Base-by-base conservation (phyloP, 2,329 filamentous ascomycete genomes). In the Alternaria tenuissima region DNA sequence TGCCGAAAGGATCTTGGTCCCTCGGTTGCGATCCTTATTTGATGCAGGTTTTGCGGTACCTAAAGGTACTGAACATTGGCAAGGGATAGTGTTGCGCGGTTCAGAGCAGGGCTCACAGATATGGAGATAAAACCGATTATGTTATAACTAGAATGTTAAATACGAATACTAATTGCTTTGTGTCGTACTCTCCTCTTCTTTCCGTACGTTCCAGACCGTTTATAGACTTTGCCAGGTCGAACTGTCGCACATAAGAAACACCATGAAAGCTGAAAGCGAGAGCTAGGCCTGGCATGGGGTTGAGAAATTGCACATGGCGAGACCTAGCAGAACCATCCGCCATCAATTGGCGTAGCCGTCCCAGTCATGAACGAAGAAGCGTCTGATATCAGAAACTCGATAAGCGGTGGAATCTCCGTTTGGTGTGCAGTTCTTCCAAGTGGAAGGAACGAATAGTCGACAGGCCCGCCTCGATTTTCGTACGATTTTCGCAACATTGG, bases 301-400 rank as follows among this genome's bases (percentile, higher is more conserved):
- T 41, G 5, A 41, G 4, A 22, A 22, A 5, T 5, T 41, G 11
- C 20, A 41, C 38, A 22, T 5, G n/a, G 18, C 18, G 4, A n/a
- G 2, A 18, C 43, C 63, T 70, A 74, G 61, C 70, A 74, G 32
- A 56, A 65, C 78, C 80, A 82, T 0, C 81, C 82, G 4, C 83
- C 83, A 70, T 85, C 83, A 22, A 84, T 80, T 52, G 72, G 79
- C 47, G 81, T 76, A 5, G 81, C 76, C 9, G 78, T 74, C 0
- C 83, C 82, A 1, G 83, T 85, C 1, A 83, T 81, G 67, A 80
- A 84, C 2, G 78, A 81, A 1, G 79, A 71, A 9, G 80, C 79
- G 59, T 82, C 79, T 43, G 81, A 81, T 18, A 85, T 69, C 61
- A 85, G 63, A 44, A 83, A 85, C n/a, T 81, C 77, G 28, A 84